Conservation (phyloP, 108 stramenopile species). For the Stephanodiscus minutulus region DNA sequence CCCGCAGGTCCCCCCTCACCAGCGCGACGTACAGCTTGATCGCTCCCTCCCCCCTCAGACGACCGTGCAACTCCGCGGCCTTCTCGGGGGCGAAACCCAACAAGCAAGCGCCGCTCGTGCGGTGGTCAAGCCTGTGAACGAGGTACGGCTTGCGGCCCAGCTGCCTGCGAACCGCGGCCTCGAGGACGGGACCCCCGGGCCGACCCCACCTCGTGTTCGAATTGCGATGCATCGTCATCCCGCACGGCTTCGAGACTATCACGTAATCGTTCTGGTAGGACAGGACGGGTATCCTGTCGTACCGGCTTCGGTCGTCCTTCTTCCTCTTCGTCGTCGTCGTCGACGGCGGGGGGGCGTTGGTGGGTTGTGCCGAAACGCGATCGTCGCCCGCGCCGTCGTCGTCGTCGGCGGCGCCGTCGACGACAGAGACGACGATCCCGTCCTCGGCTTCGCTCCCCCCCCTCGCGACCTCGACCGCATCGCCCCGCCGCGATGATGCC, state of each 20-base stretch:
- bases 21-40: conserved; percentile 74
- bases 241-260: conserved; percentile 70
- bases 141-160: conserved; percentile 65
- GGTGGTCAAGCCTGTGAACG: conserved; percentile 81
- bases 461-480: too few relatives aligned
- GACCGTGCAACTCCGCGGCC: conserved; percentile 50
- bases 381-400: too few relatives aligned
- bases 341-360: too few relatives aligned
- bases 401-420: too few relatives aligned
- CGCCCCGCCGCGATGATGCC: too few relatives aligned
- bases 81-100: conserved; percentile 64
- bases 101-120: conserved; percentile 70
- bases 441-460: too few relatives aligned
- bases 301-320: too few relatives aligned
- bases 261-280: conserved; percentile 63
- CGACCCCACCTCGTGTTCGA: conserved; percentile 19
- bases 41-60: conserved; percentile 33
- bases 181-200: conserved; percentile 41
- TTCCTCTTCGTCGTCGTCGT: too few relatives aligned
- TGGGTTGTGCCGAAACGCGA: too few relatives aligned
- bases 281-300: conserved; percentile 52
- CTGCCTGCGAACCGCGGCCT: conserved; percentile 60
- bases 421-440: too few relatives aligned
- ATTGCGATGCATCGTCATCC: conserved; percentile 60
- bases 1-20: conserved; percentile 62